Percentiles rank a stretch among this genome's conserved stretches.
phyloP scores from a whole-genome alignment of 2,329 filamentous ascomycete species.

The Beauveria caledonica region DNA sequence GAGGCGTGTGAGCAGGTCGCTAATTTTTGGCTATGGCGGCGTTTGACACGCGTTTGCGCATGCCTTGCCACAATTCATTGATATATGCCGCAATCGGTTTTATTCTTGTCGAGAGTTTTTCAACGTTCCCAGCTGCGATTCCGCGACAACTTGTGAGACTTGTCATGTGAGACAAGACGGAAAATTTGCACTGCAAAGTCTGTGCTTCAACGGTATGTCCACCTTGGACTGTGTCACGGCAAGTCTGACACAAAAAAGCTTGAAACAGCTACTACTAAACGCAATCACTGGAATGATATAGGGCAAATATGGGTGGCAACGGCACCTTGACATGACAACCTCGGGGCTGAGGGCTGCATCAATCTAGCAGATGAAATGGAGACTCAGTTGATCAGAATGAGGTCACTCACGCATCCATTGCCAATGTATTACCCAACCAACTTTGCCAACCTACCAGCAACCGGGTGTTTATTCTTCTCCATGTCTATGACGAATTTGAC shows the following conservation, averaged over 20 bases:
- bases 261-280: too few species aligned
- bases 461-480: background rate
- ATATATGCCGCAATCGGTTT: background rate
- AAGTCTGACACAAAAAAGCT: too few species aligned
- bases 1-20: background rate
- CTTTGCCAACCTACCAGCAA: too few species aligned
- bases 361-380: background rate
- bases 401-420: background rate
- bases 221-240: too few species aligned
- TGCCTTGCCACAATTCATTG: background rate
- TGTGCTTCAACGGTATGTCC: too few species aligned
- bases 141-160: background rate
- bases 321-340: too few species aligned
- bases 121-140: background rate
- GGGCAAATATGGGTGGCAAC: too few species aligned
- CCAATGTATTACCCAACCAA: background rate
- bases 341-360: too few species aligned
- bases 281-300: too few species aligned
- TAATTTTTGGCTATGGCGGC: too few species aligned
- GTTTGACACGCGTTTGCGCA: too few species aligned
- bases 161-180: background rate
- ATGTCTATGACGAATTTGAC: background rate
- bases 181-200: background rate
- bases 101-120: background rate
- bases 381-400: background rate